A percentile compares a stretch with the other conserved stretches of the same genome.
Conservation (phyloP, 306 rosid genomes). For the Canavalia ensiformis region DNA sequence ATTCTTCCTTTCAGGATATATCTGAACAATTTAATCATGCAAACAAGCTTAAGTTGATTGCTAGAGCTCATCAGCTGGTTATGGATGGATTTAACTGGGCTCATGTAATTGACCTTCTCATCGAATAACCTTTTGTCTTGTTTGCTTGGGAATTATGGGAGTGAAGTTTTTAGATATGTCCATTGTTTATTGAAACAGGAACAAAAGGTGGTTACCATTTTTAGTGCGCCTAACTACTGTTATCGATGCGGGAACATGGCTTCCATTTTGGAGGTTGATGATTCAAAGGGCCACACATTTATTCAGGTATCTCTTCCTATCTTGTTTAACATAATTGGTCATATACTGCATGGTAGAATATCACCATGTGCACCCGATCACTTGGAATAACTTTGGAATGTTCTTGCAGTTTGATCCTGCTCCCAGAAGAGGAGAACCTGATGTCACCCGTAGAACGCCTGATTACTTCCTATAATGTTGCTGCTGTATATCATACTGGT, state of each 20-base stretch:
- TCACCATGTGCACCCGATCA: background rate
- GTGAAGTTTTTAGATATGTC: slow-evolving; percentile 22
- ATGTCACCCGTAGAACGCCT: slow-evolving; percentile 90
- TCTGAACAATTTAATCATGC: slow-evolving; percentile 86
- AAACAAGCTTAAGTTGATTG: slow-evolving; percentile 81
- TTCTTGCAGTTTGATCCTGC: slow-evolving; percentile 88
- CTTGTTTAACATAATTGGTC: background rate
- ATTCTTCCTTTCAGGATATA: slow-evolving; percentile 67
- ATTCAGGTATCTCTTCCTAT: slow-evolving; percentile 67
- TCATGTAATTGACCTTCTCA: slow-evolving; percentile 60
- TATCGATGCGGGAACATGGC: slow-evolving; percentile 97
- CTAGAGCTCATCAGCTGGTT: slow-evolving; percentile 88
- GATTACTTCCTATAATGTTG: slow-evolving; percentile 81
- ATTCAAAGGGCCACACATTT: slow-evolving; percentile 82
- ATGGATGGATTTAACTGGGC: slow-evolving; percentile 97
- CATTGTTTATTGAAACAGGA: slow-evolving; percentile 64
- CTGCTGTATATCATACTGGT: slow-evolving; percentile 40
- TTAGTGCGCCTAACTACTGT: slow-evolving; percentile 91
- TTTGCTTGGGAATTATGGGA: slow-evolving; percentile 19
- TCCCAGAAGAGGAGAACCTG: slow-evolving; percentile 94
- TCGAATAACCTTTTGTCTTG: slow-evolving; percentile 17
- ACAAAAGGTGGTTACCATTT: slow-evolving; percentile 88
- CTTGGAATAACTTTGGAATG: slow-evolving; percentile 22
- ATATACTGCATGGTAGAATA: background rate
- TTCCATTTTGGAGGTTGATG: slow-evolving; percentile 90